phyloP scores from a whole-genome alignment of 2,329 filamentous ascomycete species.

The Colletotrichum karsti region DNA sequence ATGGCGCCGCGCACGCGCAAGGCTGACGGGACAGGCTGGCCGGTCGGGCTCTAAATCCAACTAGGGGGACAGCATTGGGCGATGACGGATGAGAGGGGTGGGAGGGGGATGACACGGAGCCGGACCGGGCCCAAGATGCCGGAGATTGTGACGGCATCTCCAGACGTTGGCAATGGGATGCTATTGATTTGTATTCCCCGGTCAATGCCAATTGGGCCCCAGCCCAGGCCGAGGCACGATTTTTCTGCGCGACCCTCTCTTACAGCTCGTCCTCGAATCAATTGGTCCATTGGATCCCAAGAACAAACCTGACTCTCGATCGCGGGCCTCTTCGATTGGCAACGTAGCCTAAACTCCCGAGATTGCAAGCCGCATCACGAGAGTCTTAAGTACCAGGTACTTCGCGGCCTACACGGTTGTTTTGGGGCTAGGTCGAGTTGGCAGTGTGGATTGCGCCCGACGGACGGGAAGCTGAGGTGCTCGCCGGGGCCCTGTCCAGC shows the following conservation, averaged over 20 bases:
- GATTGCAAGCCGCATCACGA: constrained; percentile 26
- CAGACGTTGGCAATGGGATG: neutral
- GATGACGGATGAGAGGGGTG: neutral
- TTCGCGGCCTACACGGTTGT: constrained; percentile 15
- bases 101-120: constrained; percentile 11
- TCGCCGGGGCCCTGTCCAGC: constrained; percentile 12
- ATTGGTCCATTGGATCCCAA: neutral
- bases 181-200: neutral
- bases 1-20: neutral
- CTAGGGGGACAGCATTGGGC: neutral
- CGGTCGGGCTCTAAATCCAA: neutral
- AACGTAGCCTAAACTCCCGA: constrained; percentile 28
- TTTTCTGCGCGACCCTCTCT: constrained; percentile 15
- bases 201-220: constrained; percentile 22
- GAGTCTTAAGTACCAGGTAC: constrained; percentile 18
- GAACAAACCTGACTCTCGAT: neutral
- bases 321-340: constrained; percentile 9
- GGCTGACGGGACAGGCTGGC: neutral
- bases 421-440: constrained; percentile 27
- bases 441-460: constrained; percentile 27
- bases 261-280: neutral
- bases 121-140: constrained; percentile 18
- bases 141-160: constrained; percentile 22
- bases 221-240: constrained; percentile 10
- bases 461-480: neutral